A percentile compares a stretch with the other conserved stretches of the same genome.
phyloP scores from a whole-genome alignment of 2,329 filamentous ascomycete species.

The Verticillium tricorpus region DNA sequence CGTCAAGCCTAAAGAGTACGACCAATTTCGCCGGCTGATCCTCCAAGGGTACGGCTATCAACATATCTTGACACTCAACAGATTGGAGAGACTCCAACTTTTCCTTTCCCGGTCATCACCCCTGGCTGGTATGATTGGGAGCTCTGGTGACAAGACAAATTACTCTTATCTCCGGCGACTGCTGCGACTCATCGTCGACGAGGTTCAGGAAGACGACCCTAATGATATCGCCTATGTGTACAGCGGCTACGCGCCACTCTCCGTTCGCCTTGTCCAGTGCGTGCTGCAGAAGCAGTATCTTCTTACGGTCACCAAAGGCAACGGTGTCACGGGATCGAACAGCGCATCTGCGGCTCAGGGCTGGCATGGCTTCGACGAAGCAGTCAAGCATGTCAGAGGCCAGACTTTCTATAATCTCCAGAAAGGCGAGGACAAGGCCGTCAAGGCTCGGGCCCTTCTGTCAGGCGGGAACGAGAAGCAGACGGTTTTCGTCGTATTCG shows the following conservation, averaged over 20 bases:
- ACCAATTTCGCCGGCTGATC: conserved; percentile 82
- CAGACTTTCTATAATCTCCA: conserved; percentile 89
- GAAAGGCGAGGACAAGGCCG: conserved; percentile 87
- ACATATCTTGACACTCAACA: conserved; percentile 83
- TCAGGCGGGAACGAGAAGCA: conserved; percentile 73
- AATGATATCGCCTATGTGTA: conserved; percentile 98
- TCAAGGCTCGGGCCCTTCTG: conserved; percentile 78
- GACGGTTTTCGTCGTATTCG: conserved; percentile 91
- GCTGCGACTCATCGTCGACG: conserved; percentile 86
- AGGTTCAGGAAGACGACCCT: conserved; percentile 91
- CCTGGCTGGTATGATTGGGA: conserved; percentile 75
- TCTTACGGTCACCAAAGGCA: conserved; percentile 63
- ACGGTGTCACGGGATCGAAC: conserved; percentile 41
- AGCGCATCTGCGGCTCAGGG: conserved; percentile 55
- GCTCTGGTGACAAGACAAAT: conserved; percentile 73
- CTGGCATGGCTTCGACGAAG: conserved; percentile 91
- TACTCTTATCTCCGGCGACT: conserved; percentile 84
- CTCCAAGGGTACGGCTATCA: conserved; percentile 93
- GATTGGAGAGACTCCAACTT: conserved; percentile 84
- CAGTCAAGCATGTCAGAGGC: conserved; percentile 80
- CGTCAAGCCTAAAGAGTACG: conserved; percentile 82
- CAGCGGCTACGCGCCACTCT: conserved; percentile 91
- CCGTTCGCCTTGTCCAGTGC: conserved; percentile 85
- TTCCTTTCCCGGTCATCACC: conserved; percentile 74
- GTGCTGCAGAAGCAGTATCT: conserved; percentile 88